These are phyloP conservation scores for Gossypium schwendimanii DNA, from an alignment of 441 rosid species.

Conservation along the genomic window DNA sequence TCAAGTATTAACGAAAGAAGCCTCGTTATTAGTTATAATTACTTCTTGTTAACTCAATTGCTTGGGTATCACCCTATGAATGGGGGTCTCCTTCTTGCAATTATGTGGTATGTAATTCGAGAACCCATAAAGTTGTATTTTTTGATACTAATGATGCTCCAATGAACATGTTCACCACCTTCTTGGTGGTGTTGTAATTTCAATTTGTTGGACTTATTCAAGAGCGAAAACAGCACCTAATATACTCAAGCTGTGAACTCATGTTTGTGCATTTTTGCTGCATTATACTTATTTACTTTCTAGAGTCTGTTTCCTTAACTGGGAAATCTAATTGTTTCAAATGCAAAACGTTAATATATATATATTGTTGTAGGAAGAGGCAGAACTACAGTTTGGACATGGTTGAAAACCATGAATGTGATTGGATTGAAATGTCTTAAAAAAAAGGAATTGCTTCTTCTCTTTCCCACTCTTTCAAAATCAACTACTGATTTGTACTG, in stretches of 20 bases:
- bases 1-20: neutral
- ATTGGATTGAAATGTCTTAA: neutral
- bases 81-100: neutral
- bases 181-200: neutral
- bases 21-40: neutral
- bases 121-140: neutral
- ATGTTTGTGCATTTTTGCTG: neutral
- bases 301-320: neutral
- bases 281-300: neutral
- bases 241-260: neutral
- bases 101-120: neutral
- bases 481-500: constrained; percentile 8
- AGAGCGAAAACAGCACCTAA: neutral
- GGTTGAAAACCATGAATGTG: neutral
- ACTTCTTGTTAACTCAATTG: neutral
- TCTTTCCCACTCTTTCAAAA: neutral
- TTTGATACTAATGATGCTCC: neutral
- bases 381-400: neutral
- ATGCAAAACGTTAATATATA: neutral
- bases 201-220: neutral
- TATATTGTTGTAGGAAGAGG: neutral
- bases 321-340: neutral
- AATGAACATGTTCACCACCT: neutral
- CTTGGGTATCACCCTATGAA: neutral
- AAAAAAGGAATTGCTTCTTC: neutral